Base-by-base conservation (phyloP, 2,329 filamentous ascomycete species). In the Cladosporium cucumerinum region DNA sequence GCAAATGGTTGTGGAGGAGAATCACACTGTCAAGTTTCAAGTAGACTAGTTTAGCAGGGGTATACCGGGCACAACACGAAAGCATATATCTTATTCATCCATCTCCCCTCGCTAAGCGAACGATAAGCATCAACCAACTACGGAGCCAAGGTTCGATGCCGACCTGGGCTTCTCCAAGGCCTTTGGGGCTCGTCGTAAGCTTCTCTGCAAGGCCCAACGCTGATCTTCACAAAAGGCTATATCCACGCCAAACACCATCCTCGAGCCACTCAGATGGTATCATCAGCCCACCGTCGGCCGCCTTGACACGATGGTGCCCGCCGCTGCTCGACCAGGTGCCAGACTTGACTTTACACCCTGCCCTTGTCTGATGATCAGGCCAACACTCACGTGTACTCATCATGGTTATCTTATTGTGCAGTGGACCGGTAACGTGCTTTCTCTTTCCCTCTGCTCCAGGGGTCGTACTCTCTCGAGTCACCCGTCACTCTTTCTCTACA, bases 131-230 rank as follows among this genome's bases (percentile, higher is more conserved):
- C 28, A 28, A 52, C 16, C 48, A 52, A 52, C 48, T 52, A 16
- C 23, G 48, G 26, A 26, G 26, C 23, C 14, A 28, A 52, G 25
- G 23, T 52, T 10, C 39, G 39, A 46, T 5, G n/a, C 8, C 23
- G 23, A 52, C 14, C 18, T 10, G 39, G 39, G 8, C 21, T 46
- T 16, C n/a, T n/a, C 39, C n/a, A n/a, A n/a, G n/a, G n/a, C n/a
- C n/a, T n/a, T n/a, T n/a, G n/a, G 39, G 36, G n/a, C n/a, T 34
- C 49, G 59, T 62, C 59, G 59, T 62, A 62, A 62, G 48, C 59
- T 43, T 54, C 48, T 54, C 51, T 54, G 51, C 51, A 54, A 54
- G 51, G 51, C 32, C 51, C 51, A 54, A 30, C 51, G 58, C 58
- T 23, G 58, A 61, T 61, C 58, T 26, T 54, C 51, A 54, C 51